Evolutionary conservation across 768 basidiomycete genomes (phyloP), one percentile per base, ranked within the genome.

Genomic region (Paxillus rubicundulus): DNA sequence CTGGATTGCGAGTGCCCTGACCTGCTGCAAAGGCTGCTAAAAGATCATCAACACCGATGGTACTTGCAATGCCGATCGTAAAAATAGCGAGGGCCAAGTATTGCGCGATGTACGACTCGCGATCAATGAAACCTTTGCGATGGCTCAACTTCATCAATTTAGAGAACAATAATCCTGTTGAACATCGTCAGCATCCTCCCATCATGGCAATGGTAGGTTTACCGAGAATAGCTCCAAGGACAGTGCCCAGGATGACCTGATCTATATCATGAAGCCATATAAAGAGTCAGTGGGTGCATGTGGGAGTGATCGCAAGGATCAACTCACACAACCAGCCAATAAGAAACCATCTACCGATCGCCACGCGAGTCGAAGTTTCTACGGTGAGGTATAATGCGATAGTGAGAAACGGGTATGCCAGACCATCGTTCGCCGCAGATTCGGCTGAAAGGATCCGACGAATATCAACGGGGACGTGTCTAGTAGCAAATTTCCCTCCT

Each of bases 371-470:
- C 3, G 84, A 79, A 0, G 77, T 63, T 56, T 96, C 91, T 5
- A 92, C 58, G 9, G 85, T 86, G 42, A 98, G 76, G 67, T 96
- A 98, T 9, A 98, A 77, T 3, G 95, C 83, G 47, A 98, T 77
- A 24, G 82, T 81, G 50, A 98, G 75, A 67, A 98, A 98, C 0
- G 94, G 94, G 67, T 95, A 97, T 2, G 95, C 93, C 13, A 98
- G 78, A 2, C 97, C 97, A 60, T 98, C 97, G 69, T 99, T 99
- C 7, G 91, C 86, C 0, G 95, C 97, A 5, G 89, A 90, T 70
- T 98, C 96, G 0, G 91, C 92, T 0, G 89, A 81, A 7, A 97
- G 74, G 39, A 97, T 77, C 20, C 83, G 86, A 27, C 95, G 83
- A 20, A 98, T 76, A 47, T 91, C 86, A 5, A 72, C 56, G 4